phyloP scores from a whole-genome alignment of 352 stramenopile genomes.

The Phytophthora citrophthora region DNA sequence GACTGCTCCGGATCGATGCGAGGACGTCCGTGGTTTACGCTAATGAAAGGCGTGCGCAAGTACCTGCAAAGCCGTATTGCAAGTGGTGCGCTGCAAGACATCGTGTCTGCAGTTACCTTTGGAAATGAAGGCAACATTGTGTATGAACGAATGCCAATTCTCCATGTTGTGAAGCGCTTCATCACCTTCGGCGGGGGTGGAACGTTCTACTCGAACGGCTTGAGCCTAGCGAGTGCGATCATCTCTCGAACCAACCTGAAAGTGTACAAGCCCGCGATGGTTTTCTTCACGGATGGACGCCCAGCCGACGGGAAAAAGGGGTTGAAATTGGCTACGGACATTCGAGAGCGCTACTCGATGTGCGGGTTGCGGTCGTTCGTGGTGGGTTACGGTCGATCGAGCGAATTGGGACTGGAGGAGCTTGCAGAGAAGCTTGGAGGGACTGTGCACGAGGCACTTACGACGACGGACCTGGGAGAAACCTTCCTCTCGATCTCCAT shows the following conservation, averaged over 20 bases:
- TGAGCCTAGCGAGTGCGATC: conserved; percentile 38
- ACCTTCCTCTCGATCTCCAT: conserved; percentile 49
- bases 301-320: conserved; percentile 44
- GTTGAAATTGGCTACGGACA: conserved; percentile 27
- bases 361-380: conserved; percentile 37
- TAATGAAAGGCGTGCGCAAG: conserved; percentile 25
- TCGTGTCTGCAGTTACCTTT: conserved; percentile 55
- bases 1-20: conserved; percentile 58
- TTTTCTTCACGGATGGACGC: conserved; percentile 59
- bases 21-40: conserved; percentile 33
- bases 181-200: conserved; percentile 39
- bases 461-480: conserved; percentile 25
- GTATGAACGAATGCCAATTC: conserved; percentile 32
- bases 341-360: conserved; percentile 31
- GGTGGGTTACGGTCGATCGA: conserved; percentile 45
- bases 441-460: conserved; percentile 32
- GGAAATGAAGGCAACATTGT: conserved; percentile 31
- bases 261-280: conserved; percentile 39
- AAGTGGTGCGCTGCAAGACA: conserved; percentile 29
- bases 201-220: conserved; percentile 43
- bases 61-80: conserved; percentile 45
- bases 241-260: conserved; percentile 43
- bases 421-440: conserved; percentile 39
- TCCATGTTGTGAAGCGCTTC: background rate
- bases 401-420: conserved; percentile 30